Base-by-base conservation (phyloP, 371 early-diverging fungal species). In the Mortierella sp. region DNA sequence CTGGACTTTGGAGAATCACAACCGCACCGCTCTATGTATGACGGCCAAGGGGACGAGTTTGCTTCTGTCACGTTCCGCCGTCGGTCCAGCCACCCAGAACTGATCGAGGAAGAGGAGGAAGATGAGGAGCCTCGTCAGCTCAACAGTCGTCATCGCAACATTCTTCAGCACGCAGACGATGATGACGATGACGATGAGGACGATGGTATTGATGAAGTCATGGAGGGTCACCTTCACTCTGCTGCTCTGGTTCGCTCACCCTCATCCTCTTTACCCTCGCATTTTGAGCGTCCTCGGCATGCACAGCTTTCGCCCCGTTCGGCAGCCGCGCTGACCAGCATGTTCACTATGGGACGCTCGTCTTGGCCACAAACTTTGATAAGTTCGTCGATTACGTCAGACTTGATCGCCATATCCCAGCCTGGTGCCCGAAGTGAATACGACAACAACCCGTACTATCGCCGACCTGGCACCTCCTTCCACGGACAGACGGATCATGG, bases 261-360 rank as follows among this genome's bases (percentile, higher is more conserved):
- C 8, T 49, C 75, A 14, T 60, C 79, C 5, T 74, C 71, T 8
- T 78, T 79, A 5, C 46, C 72, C 2, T 77, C 78, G 16, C 35
- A 27, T 11, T 35, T 85, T 7, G 81, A 81, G 27, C 85, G 54
- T 16, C 79, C 82, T 6, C 81, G 72, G 44, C 81, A 85, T 43
- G 85, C 85, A 38, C 79, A 75, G 16, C 71, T 85, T 6, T 85
- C 85, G 0, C 85, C 85, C 0, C 81, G 77, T 12, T 81, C 82
- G 2, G 85, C 85, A n/a, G 85, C 85, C 27, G 81, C 79, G 8
- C 80, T 82, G 27, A 72, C 78, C 2, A 60, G 21, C 41, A 74
- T 77, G 58, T 56, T 79, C 43, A 70, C 75, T 11, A 44, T n/a
- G 11, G 58, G 49, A 14, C 56, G 72, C 44, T 46, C 82, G 0